Percentiles rank a stretch among this genome's conserved stretches.
phyloP scores from a whole-genome alignment of 495 filamentous ascomycete species.

The Penicillium fimorum region DNA sequence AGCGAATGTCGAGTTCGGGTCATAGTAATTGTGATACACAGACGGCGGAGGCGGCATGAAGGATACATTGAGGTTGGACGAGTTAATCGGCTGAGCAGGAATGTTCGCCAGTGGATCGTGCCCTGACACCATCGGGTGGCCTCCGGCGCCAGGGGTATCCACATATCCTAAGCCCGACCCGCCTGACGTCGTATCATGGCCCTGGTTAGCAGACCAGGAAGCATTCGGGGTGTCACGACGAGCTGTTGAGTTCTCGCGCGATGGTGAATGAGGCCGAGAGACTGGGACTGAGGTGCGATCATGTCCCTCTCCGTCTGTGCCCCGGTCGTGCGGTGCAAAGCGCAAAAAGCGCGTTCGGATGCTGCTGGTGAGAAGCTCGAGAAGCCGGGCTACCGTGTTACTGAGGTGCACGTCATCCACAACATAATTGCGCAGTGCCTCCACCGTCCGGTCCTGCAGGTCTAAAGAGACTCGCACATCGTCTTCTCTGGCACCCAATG shows the following conservation, averaged over 20 bases:
- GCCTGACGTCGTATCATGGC: slow-evolving; percentile 26
- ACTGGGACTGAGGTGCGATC: slow-evolving; percentile 37
- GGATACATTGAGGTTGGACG: slow-evolving; percentile 46
- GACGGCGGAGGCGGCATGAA: slow-evolving; percentile 52
- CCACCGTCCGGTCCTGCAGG: slow-evolving; percentile 76
- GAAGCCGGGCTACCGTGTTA: slow-evolving; percentile 86
- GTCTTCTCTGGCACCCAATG: slow-evolving; percentile 83
- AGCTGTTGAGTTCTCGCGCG: slow-evolving; percentile 28
- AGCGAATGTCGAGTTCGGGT: slow-evolving; percentile 36
- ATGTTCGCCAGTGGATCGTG: slow-evolving; percentile 48
- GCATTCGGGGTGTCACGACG: slow-evolving; percentile 35
- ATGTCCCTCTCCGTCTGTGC: slow-evolving; percentile 39
- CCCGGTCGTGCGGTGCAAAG: slow-evolving; percentile 47
- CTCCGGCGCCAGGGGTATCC: slow-evolving; percentile 29
- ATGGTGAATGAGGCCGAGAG: slow-evolving; percentile 39
- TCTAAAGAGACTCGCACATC: slow-evolving; percentile 80
- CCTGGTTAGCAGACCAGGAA: slow-evolving; percentile 31
- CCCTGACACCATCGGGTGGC: slow-evolving; percentile 30
- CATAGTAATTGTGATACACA: slow-evolving; percentile 49
- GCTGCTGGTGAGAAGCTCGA: slow-evolving; percentile 74
- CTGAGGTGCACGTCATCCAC: slow-evolving; percentile 97
- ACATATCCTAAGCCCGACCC: slow-evolving; percentile 32
- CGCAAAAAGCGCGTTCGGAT: slow-evolving; percentile 73
- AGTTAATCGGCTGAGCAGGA: slow-evolving; percentile 49
- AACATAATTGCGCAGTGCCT: slow-evolving; percentile 77